Percentiles rank a stretch among this genome's conserved stretches.
Evolutionary conservation across 805 yeast genomes (phyloP).

Genomic region (Candida anglica): DNA sequence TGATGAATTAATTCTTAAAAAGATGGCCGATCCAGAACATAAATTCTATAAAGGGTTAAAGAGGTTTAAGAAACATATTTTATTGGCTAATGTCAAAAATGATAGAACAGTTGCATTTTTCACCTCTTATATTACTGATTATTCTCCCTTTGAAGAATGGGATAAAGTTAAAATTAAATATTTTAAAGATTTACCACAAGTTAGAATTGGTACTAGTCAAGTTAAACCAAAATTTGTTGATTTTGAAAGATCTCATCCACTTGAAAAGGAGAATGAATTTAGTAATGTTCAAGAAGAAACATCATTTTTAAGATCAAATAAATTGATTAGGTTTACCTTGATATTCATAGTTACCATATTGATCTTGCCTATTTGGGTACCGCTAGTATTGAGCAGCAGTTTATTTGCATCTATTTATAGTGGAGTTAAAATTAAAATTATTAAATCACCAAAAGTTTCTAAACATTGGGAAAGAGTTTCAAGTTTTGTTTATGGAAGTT

Average conservation of each 20-base stretch:
- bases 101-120: constrained; percentile 88
- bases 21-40: constrained; percentile 50
- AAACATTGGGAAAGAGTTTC: constrained; percentile 32
- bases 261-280: constrained; percentile 4
- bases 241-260: constrained; percentile 26
- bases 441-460: constrained; percentile 17
- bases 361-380: constrained; percentile 49
- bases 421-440: constrained; percentile 29
- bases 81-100: constrained; percentile 71
- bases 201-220: constrained; percentile 30
- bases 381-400: constrained; percentile 36
- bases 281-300: constrained; percentile 36
- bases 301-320: constrained; percentile 28
- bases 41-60: constrained; percentile 52
- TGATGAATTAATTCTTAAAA: constrained; percentile 40
- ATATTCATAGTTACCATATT: constrained; percentile 21
- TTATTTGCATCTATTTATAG: constrained; percentile 37
- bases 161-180: constrained; percentile 44
- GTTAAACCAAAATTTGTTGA: constrained; percentile 53
- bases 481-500: constrained; percentile 26
- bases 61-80: constrained; percentile 51
- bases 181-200: constrained; percentile 41
- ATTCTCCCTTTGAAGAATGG: constrained; percentile 68
- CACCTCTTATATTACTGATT: constrained; percentile 72
- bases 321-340: constrained; percentile 17